These are phyloP conservation scores for Zymoseptoria passerinii DNA, from an alignment of 2,329 filamentous ascomycete species.

Conservation along the genomic window DNA sequence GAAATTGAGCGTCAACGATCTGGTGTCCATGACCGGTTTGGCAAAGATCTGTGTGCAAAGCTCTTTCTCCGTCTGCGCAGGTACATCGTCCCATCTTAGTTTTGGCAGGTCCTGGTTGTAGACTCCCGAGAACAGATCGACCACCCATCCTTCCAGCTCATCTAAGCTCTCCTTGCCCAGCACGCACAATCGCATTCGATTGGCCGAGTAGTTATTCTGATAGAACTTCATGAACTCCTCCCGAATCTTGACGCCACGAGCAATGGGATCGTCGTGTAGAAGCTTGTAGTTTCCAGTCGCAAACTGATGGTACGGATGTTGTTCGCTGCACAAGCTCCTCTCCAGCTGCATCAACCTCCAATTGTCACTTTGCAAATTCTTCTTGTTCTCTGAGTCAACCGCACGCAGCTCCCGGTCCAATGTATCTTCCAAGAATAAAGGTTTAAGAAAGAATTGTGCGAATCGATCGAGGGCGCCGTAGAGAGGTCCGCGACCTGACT, in stretches of 20 bases:
- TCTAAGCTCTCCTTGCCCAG: conserved; percentile 75
- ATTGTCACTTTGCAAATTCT: conserved; percentile 83
- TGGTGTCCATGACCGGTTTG: conserved; percentile 83
- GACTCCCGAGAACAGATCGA: conserved; percentile 72
- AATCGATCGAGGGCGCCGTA: conserved; percentile 83
- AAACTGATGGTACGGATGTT: conserved; percentile 85
- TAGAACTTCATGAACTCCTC: conserved; percentile 92
- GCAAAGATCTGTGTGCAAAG: conserved; percentile 68
- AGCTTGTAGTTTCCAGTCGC: conserved; percentile 84
- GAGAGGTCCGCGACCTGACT: conserved; percentile 48
- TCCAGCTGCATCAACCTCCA: conserved; percentile 84
- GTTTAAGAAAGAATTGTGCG: conserved; percentile 86
- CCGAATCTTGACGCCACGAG: conserved; percentile 71
- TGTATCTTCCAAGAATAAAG: conserved; percentile 75
- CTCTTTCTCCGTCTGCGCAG: conserved; percentile 52
- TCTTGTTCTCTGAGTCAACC: conserved; percentile 95
- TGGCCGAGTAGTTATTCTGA: conserved; percentile 81
- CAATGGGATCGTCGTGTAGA: conserved; percentile 72
- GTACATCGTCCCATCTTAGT: conserved; percentile 57
- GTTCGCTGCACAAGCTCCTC: conserved; percentile 78
- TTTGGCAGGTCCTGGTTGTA: conserved; percentile 70
- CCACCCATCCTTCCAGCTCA: conserved; percentile 73
- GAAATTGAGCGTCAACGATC: conserved; percentile 72
- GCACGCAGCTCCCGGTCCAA: conserved; percentile 79
- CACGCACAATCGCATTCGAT: conserved; percentile 85